Conservation (phyloP, 768 basidiomycete genomes). For the Gautieria morchelliformis region DNA sequence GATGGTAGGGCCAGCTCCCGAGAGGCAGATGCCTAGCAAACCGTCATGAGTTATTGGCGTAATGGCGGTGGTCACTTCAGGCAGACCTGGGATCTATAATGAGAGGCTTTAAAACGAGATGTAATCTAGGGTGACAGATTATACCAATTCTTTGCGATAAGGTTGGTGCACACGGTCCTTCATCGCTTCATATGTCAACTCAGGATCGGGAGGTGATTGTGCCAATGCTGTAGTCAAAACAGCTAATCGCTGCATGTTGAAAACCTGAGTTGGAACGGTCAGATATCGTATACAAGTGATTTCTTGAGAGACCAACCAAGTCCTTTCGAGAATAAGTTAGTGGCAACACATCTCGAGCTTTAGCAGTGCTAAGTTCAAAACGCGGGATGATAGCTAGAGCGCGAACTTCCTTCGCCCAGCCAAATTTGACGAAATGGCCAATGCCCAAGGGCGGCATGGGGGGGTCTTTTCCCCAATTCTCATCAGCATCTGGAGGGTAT, state of each 20-base stretch:
- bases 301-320: conserved; percentile 45
- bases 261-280: conserved; percentile 49
- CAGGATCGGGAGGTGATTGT: conserved; percentile 84
- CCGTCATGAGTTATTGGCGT: conserved; percentile 88
- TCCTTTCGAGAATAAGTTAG: conserved; percentile 79
- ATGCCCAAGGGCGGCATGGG: conserved; percentile 84
- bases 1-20: conserved; percentile 96
- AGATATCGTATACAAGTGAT: background rate
- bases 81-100: conserved; percentile 87
- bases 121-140: conserved; percentile 19
- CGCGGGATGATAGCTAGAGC: conserved; percentile 91
- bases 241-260: conserved; percentile 93
- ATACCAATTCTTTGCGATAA: conserved; percentile 77
- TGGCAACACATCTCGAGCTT: conserved; percentile 85
- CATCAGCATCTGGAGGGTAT: conserved; percentile 87
- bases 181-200: conserved; percentile 99
- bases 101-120: background rate
- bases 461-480: conserved; percentile 83
- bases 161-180: conserved; percentile 97
- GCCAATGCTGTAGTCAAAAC: conserved; percentile 92
- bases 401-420: conserved; percentile 75
- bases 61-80: conserved; percentile 81
- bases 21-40: conserved; percentile 94
- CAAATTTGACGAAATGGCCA: conserved; percentile 87
- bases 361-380: conserved; percentile 95